Evolutionary conservation across 306 rosid genomes (phyloP).

Genomic region (Medicago lupulina): DNA sequence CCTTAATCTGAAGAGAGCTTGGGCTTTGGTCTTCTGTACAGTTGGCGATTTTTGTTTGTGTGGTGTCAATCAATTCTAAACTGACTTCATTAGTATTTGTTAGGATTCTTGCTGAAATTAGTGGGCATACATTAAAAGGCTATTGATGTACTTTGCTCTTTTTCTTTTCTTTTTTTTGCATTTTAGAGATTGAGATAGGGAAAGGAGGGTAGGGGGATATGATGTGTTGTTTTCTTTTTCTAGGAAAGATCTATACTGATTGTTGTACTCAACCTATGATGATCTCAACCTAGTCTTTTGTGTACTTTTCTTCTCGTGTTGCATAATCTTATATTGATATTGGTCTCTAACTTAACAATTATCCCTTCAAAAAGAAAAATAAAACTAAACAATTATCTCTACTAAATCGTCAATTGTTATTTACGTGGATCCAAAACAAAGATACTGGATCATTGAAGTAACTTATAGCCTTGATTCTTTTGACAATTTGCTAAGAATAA

Average conservation of each 20-base stretch:
- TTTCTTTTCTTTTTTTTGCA: not conserved
- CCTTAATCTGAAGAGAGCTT: conserved; percentile 29
- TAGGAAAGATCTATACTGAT: not conserved
- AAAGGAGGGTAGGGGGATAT: not conserved
- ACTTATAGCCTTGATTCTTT: too few species aligned
- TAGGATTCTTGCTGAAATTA: conserved; percentile 38
- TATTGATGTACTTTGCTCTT: conserved; percentile 1
- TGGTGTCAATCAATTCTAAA: conserved; percentile 15
- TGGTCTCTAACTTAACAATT: not conserved
- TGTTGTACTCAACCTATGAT: conserved; percentile 3
- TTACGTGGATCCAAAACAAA: too few species aligned
- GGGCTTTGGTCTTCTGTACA: conserved; percentile 38
- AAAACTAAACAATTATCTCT: not conserved
- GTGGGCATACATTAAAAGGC: conserved; percentile 28
- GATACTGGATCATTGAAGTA: too few species aligned
- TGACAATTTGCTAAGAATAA: too few species aligned
- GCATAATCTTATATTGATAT: not conserved
- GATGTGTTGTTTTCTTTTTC: conserved; percentile 10
- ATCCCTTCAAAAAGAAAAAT: too few species aligned
- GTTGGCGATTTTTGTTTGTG: conserved; percentile 19
- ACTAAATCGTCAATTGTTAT: too few species aligned
- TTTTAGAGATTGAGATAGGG: conserved; percentile 24
- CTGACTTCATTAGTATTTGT: conserved; percentile 15
- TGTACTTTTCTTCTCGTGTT: not conserved
- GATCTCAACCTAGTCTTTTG: conserved; percentile 17